Conservation (phyloP, 2,329 filamentous ascomycete species). For the Madurella fahalii region DNA sequence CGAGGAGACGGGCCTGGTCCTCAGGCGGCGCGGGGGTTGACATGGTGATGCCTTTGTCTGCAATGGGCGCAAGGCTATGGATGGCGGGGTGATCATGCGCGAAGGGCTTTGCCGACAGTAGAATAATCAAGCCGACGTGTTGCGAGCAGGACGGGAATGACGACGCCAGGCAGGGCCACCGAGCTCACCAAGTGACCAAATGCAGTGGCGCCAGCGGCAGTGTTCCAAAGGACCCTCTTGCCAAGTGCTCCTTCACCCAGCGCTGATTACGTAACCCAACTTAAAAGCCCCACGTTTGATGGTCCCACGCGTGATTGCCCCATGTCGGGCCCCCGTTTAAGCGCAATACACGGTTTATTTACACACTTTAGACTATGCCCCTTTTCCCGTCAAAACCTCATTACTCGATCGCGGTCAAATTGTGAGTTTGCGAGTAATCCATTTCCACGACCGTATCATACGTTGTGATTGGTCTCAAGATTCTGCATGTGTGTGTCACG, state of each 20-base stretch:
- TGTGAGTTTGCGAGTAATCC: no score
- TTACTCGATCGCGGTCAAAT: no score
- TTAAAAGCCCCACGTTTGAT: no score
- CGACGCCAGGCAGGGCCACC: constrained; percentile 6
- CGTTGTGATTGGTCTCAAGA: no score
- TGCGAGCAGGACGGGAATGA: constrained; percentile 7
- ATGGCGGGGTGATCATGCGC: neutral
- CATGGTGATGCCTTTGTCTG: constrained; percentile 14
- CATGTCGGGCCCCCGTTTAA: no score
- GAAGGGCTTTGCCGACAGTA: neutral
- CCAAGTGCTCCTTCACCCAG: neutral
- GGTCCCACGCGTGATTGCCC: no score
- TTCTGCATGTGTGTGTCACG: no score
- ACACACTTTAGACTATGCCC: no score
- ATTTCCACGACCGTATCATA: no score
- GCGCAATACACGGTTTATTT: no score
- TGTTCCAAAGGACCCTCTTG: neutral
- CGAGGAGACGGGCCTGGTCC: constrained; percentile 86
- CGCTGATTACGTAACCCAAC: neutral
- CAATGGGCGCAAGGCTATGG: neutral
- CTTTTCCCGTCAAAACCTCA: no score
- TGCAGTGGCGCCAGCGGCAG: neutral
- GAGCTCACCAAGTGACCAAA: constrained; percentile 5
- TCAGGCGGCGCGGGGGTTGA: constrained; percentile 60
- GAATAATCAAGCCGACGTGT: neutral